Evolutionary conservation across 805 yeast genomes (phyloP).

Genomic region (Candida odintsovae): DNA sequence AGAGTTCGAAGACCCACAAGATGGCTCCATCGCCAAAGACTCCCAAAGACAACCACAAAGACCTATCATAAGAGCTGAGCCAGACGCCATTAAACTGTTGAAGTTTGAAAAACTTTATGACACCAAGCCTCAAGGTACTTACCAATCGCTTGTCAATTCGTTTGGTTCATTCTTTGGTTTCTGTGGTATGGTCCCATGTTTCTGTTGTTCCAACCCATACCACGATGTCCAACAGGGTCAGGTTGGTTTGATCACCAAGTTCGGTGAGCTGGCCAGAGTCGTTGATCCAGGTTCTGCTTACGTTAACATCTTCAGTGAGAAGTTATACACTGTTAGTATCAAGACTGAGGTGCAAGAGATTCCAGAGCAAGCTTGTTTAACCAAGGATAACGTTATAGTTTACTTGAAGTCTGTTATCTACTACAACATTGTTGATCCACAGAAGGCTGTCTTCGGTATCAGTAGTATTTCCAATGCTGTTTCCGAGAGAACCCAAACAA

Average conservation of each 20-base stretch:
- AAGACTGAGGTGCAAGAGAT: slow-evolving; percentile 57
- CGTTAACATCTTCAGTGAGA: slow-evolving; percentile 62
- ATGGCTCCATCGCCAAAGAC: background rate
- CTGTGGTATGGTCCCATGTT: slow-evolving; percentile 33
- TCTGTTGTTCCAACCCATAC: slow-evolving; percentile 51
- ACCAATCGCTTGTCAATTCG: slow-evolving; percentile 34
- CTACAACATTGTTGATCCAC: slow-evolving; percentile 63
- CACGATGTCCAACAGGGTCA: slow-evolving; percentile 56
- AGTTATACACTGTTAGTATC: slow-evolving; percentile 42
- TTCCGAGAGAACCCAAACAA: slow-evolving; percentile 64
- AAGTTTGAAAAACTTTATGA: slow-evolving; percentile 35
- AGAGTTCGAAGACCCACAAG: background rate
- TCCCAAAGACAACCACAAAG: background rate
- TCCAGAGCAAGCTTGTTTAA: slow-evolving; percentile 63
- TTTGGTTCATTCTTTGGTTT: slow-evolving; percentile 46
- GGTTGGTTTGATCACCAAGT: slow-evolving; percentile 61
- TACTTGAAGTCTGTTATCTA: slow-evolving; percentile 61
- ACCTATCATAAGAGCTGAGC: slow-evolving; percentile 1
- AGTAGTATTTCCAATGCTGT: slow-evolving; percentile 49
- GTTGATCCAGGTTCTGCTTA: slow-evolving; percentile 66
- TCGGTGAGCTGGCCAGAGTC: slow-evolving; percentile 58
- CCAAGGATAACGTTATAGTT: slow-evolving; percentile 64
- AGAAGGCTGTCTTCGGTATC: slow-evolving; percentile 56
- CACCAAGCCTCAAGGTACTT: slow-evolving; percentile 34
- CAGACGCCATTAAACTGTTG: slow-evolving; percentile 7